Base-by-base conservation (phyloP, 192 early-diverging fungal species). In the Oehlia diaphana region DNA sequence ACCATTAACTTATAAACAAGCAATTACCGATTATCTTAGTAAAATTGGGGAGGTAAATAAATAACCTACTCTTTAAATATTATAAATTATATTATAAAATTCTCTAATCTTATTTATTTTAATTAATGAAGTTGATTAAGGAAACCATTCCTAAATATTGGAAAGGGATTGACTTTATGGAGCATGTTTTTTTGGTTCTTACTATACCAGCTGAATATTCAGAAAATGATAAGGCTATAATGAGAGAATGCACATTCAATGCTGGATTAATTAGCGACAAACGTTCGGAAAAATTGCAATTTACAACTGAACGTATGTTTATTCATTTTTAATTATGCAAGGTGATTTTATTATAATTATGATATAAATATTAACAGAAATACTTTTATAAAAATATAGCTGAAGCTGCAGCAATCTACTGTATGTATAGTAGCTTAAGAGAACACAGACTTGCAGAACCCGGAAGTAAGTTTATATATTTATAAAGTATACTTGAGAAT, bases 1-100 rank as follows among this genome's bases (percentile, higher is more conserved):
- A 47, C 79, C 82, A 35, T 5, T 21, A 19, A 10, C 14, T 10
- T 74, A 28, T 74, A 19, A 74, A 62, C n/a, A 21, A 6, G 73
- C 28, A 13, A 74, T 74, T 5, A 2, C 28, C 0, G 73, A 74
- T 62, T 74, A 62, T 33, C 53, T 74, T 58, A 3, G 19, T 6
- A 3, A 74, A 31, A 16, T 63, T n/a, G 61, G 73, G 37, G 14
- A 47, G 7, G 47, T 73, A 53, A 42, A 33, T 35, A 58, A 9
- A 19, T 28, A 50, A 42, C 39, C 0, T 6, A 8, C 6, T 42
- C 5, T 42, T 8, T 42, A 49, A 1, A 23, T 12, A 23, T 7
- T 28, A 47, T 50, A 33, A 28, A 28, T 26, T 4, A 35, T 13
- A 31, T 26, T 16, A 28, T 21, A n/a, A 2, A 4, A 47, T 7